phyloP scores from a whole-genome alignment of 306 rosid species.

The Clitoria ternatea region DNA sequence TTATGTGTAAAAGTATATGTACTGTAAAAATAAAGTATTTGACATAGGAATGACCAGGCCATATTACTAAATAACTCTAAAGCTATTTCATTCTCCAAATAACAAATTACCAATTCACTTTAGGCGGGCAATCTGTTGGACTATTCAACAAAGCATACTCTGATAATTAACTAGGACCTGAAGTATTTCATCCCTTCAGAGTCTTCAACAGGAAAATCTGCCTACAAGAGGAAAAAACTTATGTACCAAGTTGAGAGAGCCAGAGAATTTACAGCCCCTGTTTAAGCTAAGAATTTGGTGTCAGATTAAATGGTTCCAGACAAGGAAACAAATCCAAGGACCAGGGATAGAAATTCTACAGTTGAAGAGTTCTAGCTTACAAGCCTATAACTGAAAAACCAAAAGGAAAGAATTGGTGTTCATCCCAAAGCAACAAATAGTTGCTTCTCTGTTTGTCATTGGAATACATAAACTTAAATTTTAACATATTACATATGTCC shows the following conservation, averaged over 20 bases:
- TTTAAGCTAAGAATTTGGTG: too few relatives aligned
- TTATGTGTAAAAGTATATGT: not conserved
- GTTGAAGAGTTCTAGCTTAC: not conserved
- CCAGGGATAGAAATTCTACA: not conserved
- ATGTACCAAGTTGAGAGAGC: not conserved
- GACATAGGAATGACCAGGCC: not conserved
- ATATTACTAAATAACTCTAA: not conserved
- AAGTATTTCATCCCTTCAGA: not conserved
- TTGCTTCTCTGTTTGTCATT: too few relatives aligned
- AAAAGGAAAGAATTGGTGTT: not conserved
- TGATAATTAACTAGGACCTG: not conserved
- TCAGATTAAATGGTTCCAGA: too few relatives aligned
- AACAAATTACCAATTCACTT: not conserved
- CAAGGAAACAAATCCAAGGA: not conserved
- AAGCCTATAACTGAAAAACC: not conserved
- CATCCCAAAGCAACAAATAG: too few relatives aligned
- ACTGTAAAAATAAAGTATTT: not conserved
- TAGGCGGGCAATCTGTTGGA: not conserved
- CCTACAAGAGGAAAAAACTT: not conserved
- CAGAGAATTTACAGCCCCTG: not conserved
- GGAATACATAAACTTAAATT: too few relatives aligned
- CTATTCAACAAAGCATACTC: not conserved
- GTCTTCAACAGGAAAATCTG: not conserved
- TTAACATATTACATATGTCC: too few relatives aligned
- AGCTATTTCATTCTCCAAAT: not conserved